phyloP scores from a whole-genome alignment of 1,139 yeast species.

The Candida frijolesensis region DNA sequence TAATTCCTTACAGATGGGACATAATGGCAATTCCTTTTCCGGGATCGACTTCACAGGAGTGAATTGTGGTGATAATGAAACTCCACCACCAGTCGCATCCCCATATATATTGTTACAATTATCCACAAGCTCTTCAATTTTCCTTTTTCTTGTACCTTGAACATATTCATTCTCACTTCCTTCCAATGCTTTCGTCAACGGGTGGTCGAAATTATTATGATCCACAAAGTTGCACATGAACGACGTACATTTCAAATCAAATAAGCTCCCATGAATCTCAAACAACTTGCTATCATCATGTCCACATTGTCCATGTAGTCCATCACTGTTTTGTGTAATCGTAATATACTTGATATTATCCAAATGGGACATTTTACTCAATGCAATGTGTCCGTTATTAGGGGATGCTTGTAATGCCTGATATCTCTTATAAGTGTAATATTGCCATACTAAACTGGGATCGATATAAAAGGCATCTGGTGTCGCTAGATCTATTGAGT shows the following conservation, averaged over 20 bases:
- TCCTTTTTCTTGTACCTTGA: constrained; percentile 18
- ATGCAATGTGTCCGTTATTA: constrained; percentile 69
- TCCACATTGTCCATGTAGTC: constrained; percentile 65
- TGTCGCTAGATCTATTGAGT: constrained; percentile 82
- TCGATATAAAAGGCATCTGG: constrained; percentile 85
- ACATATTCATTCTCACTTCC: constrained; percentile 38
- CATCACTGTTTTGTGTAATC: constrained; percentile 84
- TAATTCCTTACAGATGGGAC: constrained; percentile 66
- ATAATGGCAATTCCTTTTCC: constrained; percentile 63
- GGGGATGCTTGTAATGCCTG: constrained; percentile 70
- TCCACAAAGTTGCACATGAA: constrained; percentile 69
- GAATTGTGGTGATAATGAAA: constrained; percentile 43
- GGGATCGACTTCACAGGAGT: constrained; percentile 50
- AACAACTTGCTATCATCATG: constrained; percentile 53
- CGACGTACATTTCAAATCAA: constrained; percentile 71
- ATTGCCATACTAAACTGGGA: constrained; percentile 90
- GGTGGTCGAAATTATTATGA: constrained; percentile 54
- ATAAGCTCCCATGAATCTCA: constrained; percentile 80
- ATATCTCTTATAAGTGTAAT: constrained; percentile 69
- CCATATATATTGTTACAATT: constrained; percentile 4
- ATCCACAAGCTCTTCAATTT: constrained; percentile 8
- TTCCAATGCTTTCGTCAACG: constrained; percentile 61
- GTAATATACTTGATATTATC: constrained; percentile 48
- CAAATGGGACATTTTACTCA: constrained; percentile 50
- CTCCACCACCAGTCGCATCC: too few species aligned